Evolutionary conservation across 495 filamentous ascomycete genomes (phyloP).

Genomic region (Amphirosellinia nigrospora): DNA sequence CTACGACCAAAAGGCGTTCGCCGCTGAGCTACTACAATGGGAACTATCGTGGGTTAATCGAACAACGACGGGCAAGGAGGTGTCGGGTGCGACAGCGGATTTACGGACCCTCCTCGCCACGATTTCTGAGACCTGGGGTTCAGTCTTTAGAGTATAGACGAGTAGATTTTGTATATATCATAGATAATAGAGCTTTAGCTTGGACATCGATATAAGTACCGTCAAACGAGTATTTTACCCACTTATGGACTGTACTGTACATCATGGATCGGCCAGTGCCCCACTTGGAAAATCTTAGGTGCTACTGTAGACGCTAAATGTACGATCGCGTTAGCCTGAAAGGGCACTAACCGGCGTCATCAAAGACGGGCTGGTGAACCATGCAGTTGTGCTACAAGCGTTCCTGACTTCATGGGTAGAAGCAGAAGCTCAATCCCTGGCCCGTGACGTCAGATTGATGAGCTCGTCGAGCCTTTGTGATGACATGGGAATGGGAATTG

Average conservation of each 20-base stretch:
- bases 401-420: neutral
- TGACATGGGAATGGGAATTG: neutral
- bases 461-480: constrained; percentile 9
- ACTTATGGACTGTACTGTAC: too few relatives aligned
- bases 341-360: constrained; percentile 6
- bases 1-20: constrained; percentile 46
- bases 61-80: constrained; percentile 33
- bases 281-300: neutral
- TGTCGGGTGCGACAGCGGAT: constrained; percentile 18
- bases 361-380: neutral
- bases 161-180: neutral
- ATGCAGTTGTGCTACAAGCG: neutral
- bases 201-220: neutral
- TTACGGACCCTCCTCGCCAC: neutral
- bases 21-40: constrained; percentile 41
- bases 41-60: constrained; percentile 50
- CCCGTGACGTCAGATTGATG: constrained; percentile 27
- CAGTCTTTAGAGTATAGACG: neutral
- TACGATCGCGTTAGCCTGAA: neutral
- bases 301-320: neutral
- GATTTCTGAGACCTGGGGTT: neutral
- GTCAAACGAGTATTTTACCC: neutral
- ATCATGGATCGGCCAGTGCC: too few relatives aligned
- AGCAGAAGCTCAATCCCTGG: neutral
- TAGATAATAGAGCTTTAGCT: neutral